Base-by-base conservation (phyloP, 2,329 filamentous ascomycete genomes). In the Kalaharituber pfeilii region DNA sequence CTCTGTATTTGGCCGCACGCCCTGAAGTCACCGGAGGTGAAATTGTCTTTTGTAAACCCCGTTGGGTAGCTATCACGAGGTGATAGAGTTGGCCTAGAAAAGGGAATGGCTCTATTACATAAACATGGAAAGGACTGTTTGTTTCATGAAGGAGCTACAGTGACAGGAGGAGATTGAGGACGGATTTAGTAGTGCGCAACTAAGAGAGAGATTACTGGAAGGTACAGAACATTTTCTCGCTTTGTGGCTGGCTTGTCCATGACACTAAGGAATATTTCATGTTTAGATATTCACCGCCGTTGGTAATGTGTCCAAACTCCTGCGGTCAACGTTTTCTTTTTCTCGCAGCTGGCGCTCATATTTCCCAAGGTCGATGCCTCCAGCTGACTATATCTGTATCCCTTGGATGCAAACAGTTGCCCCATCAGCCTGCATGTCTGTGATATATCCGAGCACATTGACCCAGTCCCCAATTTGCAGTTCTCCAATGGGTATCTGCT, bases 41-140 rank as follows among this genome's bases (percentile, higher is more conserved):
- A 68, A 95, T 88, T 0, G 85, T 91, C 28, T 95, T 95, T 68
- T 93, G 93, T 66, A 85, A 85, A 0, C 79, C 84, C 58, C 76
- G 79, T 62, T 70, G 59, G 67, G 68, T 54, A 62, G 65, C 60
- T 57, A 66, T 67, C 11, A 60, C 65, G 53, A 66, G 44, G 11
- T 18, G 8, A 25, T 49, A 18, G 18, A 56, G 49, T 51, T 51
- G 8, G 56, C 56, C 18, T 58, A 50, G 54, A 67, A 66, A 82
- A 82, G n/a, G 89, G 89, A 1, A 83, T 89, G 75, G 76, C 86
- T 29, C 72, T 95, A 26, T 71, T 95, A 57, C 89, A 95, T 68
- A 84, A 84, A 59, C 89, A 95, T 69, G 88, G 89, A 0, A 78
- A 86, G 60, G 83, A 89, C 59, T 95, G 89, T 69, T 77, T 95